phyloP scores from a whole-genome alignment of 805 yeast species.

The Candida parachauliodes region DNA sequence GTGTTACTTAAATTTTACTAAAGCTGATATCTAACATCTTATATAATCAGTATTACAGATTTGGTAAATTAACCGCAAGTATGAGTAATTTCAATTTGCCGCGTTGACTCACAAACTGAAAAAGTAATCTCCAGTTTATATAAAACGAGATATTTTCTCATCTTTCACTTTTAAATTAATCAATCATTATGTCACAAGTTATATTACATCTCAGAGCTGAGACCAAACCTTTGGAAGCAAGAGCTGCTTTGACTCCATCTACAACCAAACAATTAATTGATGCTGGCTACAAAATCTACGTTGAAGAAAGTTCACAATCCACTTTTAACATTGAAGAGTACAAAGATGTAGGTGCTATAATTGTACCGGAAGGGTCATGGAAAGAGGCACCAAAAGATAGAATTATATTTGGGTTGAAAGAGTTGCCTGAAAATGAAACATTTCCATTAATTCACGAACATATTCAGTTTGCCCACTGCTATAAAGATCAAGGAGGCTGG shows the following conservation, averaged over 20 bases:
- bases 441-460: slow-evolving; percentile 96
- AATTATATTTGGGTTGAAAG: slow-evolving; percentile 90
- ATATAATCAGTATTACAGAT: no score
- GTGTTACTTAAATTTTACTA: no score
- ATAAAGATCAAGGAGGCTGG: slow-evolving; percentile 98
- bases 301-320: slow-evolving; percentile 84
- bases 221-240: slow-evolving; percentile 93
- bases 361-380: slow-evolving; percentile 96
- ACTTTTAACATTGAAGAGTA: slow-evolving; percentile 77
- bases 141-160: neutral
- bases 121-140: neutral
- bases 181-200: slow-evolving; percentile 28
- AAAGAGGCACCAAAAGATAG: slow-evolving; percentile 84
- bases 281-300: slow-evolving; percentile 85
- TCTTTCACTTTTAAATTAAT: neutral
- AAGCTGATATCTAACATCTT: no score
- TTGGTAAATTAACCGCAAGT: slow-evolving; percentile 3
- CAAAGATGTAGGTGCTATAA: slow-evolving; percentile 72
- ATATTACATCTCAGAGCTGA: slow-evolving; percentile 92
- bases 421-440: slow-evolving; percentile 81
- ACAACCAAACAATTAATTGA: slow-evolving; percentile 79
- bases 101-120: slow-evolving; percentile 2
- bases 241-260: slow-evolving; percentile 94
- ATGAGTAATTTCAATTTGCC: slow-evolving; percentile 1
- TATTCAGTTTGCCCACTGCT: slow-evolving; percentile 98